Base-by-base conservation (phyloP, 345 rosid species). In the Nasturtium officinale region DNA sequence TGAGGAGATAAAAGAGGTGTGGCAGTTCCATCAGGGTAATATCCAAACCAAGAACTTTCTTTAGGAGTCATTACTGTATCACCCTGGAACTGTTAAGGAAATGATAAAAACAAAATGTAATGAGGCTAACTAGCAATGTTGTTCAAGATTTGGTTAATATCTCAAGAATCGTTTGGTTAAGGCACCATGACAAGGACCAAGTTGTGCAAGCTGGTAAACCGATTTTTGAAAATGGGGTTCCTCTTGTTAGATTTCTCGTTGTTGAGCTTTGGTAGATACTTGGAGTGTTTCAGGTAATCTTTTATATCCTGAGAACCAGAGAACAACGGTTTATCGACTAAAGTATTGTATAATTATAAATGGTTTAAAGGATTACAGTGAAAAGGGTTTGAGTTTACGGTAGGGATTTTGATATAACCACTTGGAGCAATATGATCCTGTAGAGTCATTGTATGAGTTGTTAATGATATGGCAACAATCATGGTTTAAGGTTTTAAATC, bases 1-100 rank as follows among this genome's bases (percentile, higher is more conserved):
- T 87, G 78, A 55, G 83, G 85, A 55, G 82, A 69, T 64, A 82
- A 16, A 76, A 91, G 78, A 18, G 90, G 87, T 40, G 73, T 63
- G 79, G 83, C 87, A 33, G 84, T 89, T 23, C 98, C 97, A n/a
- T 91, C 86, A 1, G 91, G 90, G 65, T 87, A 94, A 79, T 82
- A 91, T 71, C 98, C 96, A 2, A 94, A 91, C 98, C 95, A 94
- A 47, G 86, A 73, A 17, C 91, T 94, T 78, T 91, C 96, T 84
- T 73, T 89, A 3, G 97, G 98, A 59, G 87, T 84, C 85, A 94
- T 75, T 55, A 87, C 85, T 0, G 23, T 87, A 70, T 91, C 98
- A 9, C 81, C 61, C 74, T 91, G 83, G 25, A 83, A 88, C 98
- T 94, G 85, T 87, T 71, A 4, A 46, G 46, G 56, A 40, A 28